These are phyloP conservation scores for Exophiala bonariae DNA, from an alignment of 2,329 filamentous ascomycete species.

Conservation along the genomic window DNA sequence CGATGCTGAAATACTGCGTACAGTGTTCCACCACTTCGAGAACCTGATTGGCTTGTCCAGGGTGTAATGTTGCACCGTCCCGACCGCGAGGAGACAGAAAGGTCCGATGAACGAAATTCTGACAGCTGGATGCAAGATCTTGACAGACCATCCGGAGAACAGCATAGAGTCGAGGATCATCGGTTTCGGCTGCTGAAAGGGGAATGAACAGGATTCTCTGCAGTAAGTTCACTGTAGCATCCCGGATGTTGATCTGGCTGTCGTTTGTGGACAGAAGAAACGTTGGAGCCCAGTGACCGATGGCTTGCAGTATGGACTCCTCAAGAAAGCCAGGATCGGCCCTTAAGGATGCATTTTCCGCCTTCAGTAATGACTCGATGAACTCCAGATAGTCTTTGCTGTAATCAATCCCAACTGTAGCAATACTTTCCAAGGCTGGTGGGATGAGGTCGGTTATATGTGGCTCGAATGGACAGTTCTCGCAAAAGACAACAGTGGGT, in stretches of 20 bases:
- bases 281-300: constrained; percentile 52
- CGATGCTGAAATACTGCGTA: constrained; percentile 19
- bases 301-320: constrained; percentile 39
- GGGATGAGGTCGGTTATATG: constrained; percentile 40
- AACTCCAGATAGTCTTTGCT: constrained; percentile 51
- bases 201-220: constrained; percentile 42
- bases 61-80: constrained; percentile 13
- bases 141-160: constrained; percentile 9
- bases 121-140: constrained; percentile 17
- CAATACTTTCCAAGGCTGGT: constrained; percentile 46
- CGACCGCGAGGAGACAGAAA: constrained; percentile 18
- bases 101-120: constrained; percentile 12
- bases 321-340: constrained; percentile 34
- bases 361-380: constrained; percentile 54
- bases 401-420: constrained; percentile 49
- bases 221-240: constrained; percentile 45
- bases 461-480: constrained; percentile 36
- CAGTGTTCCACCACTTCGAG: constrained; percentile 22
- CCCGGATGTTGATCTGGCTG: constrained; percentile 39
- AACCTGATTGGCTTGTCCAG: constrained; percentile 24
- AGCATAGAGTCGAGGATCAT: constrained; percentile 13
- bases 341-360: constrained; percentile 32
- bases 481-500: constrained; percentile 57
- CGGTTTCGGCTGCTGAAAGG: constrained; percentile 33
- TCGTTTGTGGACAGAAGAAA: constrained; percentile 53